phyloP scores from a whole-genome alignment of 345 rosid genomes.

The Arabis hirsuta region DNA sequence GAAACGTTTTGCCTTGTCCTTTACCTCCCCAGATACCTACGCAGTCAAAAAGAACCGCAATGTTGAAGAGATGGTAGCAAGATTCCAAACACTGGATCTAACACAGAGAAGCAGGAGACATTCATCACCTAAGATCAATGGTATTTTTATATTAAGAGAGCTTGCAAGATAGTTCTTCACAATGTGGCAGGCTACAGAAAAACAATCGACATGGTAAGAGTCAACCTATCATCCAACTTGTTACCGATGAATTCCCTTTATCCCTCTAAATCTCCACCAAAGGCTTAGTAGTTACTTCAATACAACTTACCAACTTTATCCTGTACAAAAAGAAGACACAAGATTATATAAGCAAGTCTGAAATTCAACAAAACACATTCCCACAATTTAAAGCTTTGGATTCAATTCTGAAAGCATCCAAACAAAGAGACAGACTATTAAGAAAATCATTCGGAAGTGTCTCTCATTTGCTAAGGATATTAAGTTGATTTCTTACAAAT shows the following conservation, averaged over 20 bases:
- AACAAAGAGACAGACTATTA: too few relatives aligned
- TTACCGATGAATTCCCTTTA: not conserved
- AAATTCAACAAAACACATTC: not conserved
- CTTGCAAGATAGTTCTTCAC: slow-evolving; percentile 91
- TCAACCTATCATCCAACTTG: not conserved
- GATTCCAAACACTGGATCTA: not conserved
- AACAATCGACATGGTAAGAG: not conserved
- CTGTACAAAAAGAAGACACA: slow-evolving; percentile 48
- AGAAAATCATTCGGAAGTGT: too few relatives aligned
- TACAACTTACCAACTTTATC: slow-evolving; percentile 94
- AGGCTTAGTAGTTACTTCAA: slow-evolving; percentile 35
- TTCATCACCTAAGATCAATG: slow-evolving; percentile 77
- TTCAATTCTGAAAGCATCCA: too few relatives aligned
- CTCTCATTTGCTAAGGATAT: too few relatives aligned
- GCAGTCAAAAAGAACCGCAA: not conserved
- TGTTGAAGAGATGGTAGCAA: slow-evolving; percentile 27
- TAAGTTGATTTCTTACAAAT: too few relatives aligned
- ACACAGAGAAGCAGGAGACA: slow-evolving; percentile 3
- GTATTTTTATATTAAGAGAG: slow-evolving; percentile 69
- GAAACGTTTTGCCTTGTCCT: slow-evolving; percentile 97
- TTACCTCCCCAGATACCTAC: slow-evolving; percentile 98
- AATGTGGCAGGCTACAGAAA: slow-evolving; percentile 73
- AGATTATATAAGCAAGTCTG: not conserved
- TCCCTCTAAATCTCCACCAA: slow-evolving; percentile 36
- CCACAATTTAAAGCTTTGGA: too few relatives aligned